Evolutionary conservation across 208 protist species (phyloP), one percentile per base, ranked within the genome.

Genomic region (Novymonas esmeraldas): DNA sequence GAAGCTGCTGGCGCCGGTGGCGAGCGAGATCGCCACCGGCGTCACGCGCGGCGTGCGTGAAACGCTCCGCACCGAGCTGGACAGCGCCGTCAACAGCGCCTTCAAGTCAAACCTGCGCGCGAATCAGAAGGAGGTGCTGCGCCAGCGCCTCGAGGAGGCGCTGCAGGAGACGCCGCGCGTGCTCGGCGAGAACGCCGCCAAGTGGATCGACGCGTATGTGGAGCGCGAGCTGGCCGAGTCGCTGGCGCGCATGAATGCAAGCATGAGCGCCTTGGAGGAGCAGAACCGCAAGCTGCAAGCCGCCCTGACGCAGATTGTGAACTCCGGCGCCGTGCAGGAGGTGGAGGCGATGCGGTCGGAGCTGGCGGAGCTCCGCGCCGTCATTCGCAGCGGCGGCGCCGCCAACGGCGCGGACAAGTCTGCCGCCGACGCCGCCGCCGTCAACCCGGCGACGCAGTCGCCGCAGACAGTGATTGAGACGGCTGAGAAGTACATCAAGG

Each of bases 401-500:
- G 46, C 59, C 34, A 18, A 28, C 39, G 38, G 36, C 48, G 48
- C 34, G 38, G 61, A 56, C 22, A 56, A 52, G 0, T 24, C 20
- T 18, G 50, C 42, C 2, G 63, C 59, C 6, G 64, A 42, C 9
- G 64, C 39, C 14, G 49, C 24, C 5, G n/a, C 50, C 18, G 62
- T 38, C 50, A 61, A 10, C 60, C 68, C 36, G 44, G 45, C 64
- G 44, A 33, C 29, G 14, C 81, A 64, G 16, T 72, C 82, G 0
- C 87, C 90, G 9, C 82, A 95, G 64, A 87, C 84, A 24, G 67
- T 93, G 49, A 76, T 91, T 9, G 75, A 73, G 38, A 90, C 81
- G 14, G 76, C 83, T 6, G 66, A 58, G 24, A 59, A 55, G 50
- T 65, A 86, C 36, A 71, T 90, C 14, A 73, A 73, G 52, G 64